Evolutionary conservation across 306 rosid genomes (phyloP).

Genomic region (Quillaja saponaria): DNA sequence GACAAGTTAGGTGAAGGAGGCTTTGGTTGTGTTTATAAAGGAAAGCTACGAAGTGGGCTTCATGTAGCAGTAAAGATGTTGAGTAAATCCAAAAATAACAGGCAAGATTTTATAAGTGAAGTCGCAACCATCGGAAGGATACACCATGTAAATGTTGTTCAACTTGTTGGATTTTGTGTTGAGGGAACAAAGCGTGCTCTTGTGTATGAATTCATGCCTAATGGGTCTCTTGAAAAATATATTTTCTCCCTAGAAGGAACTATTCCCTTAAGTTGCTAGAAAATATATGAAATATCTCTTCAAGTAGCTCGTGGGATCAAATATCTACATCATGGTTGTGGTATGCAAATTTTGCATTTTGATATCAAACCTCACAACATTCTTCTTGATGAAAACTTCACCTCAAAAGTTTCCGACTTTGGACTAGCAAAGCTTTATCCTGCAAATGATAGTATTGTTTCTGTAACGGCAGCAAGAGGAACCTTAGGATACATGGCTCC

Average conservation of each 20-base stretch:
- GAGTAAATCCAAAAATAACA: constrained; percentile 1
- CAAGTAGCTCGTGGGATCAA: constrained; percentile 6
- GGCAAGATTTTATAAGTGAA: constrained; percentile 28
- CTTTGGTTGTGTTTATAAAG: constrained; percentile 16
- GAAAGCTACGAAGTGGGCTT: constrained; percentile 18
- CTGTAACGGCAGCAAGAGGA: neutral
- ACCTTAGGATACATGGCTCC: neutral
- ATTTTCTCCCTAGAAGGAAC: constrained; percentile 2
- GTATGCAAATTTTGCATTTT: too few species aligned
- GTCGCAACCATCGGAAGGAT: constrained; percentile 21
- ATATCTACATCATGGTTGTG: neutral
- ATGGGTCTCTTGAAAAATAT: constrained; percentile 17
- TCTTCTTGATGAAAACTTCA: neutral
- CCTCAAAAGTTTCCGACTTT: neutral
- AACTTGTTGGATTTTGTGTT: constrained; percentile 27
- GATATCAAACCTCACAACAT: too few species aligned
- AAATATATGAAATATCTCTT: neutral
- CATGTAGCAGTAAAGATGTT: constrained; percentile 27
- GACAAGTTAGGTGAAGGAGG: constrained; percentile 32
- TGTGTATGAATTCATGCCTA: constrained; percentile 17
- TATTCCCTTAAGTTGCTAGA: neutral
- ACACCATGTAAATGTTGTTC: constrained; percentile 28
- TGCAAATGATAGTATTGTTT: neutral
- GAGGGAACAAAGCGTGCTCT: constrained; percentile 14
- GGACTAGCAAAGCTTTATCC: neutral